A percentile compares a stretch with the other conserved stretches of the same genome.
Conservation (phyloP, 192 early-diverging fungal species). For the Jimgerdemannia lactiflua region DNA sequence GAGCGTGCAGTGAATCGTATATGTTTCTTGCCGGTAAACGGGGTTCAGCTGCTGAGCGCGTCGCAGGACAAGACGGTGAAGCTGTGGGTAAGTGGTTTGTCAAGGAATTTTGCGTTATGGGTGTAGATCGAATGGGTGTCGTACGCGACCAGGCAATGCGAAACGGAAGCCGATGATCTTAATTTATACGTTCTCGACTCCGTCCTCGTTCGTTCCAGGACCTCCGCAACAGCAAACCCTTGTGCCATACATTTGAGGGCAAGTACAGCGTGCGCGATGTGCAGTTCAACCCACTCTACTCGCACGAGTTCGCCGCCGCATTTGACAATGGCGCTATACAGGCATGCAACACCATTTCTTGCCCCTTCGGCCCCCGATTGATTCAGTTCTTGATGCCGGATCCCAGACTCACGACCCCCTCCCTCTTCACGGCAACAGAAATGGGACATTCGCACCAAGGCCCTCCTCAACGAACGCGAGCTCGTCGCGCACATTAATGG, state of each 20-base stretch:
- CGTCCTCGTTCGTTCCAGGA: conserved; percentile 35
- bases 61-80: conserved; percentile 74
- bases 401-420: background rate
- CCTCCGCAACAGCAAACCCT: conserved; percentile 48
- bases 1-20: conserved; percentile 73
- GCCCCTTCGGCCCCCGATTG: too few relatives aligned
- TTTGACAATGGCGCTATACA: conserved; percentile 80
- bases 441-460: conserved; percentile 76
- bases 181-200: background rate
- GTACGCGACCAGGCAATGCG: background rate
- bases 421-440: conserved; percentile 34
- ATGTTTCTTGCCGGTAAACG: conserved; percentile 71
- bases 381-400: background rate
- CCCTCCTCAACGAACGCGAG: conserved; percentile 52
- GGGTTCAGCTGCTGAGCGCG: conserved; percentile 65
- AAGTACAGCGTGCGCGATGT: conserved; percentile 77
- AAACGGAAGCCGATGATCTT: background rate
- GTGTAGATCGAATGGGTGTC: too few relatives aligned
- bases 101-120: too few relatives aligned
- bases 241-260: conserved; percentile 64
- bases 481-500: conserved; percentile 67
- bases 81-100: conserved; percentile 59
- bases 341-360: conserved; percentile 26
- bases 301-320: conserved; percentile 69
- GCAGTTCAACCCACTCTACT: conserved; percentile 63